A percentile compares a stretch with the other conserved stretches of the same genome.
Evolutionary conservation across 176 grass and related monocot species (phyloP).

Genomic region (Rhynchospora tenuis): DNA sequence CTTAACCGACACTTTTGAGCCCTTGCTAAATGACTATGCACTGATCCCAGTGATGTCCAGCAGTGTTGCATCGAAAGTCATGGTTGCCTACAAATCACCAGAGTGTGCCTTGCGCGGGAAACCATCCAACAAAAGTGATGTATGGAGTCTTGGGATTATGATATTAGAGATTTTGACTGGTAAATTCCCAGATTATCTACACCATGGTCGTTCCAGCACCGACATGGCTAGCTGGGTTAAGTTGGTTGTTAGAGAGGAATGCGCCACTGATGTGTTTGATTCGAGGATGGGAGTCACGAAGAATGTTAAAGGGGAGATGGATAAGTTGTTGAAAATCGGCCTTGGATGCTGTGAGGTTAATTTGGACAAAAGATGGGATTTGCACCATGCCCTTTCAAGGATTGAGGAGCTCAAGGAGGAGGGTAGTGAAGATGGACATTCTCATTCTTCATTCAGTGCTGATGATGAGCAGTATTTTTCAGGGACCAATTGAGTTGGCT

Average conservation of each 20-base stretch:
- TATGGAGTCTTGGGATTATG: constrained; percentile 88
- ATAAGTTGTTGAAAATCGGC: constrained; percentile 72
- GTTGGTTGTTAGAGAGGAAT: constrained; percentile 73
- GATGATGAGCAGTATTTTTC: constrained; percentile 10
- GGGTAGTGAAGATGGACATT: constrained; percentile 26
- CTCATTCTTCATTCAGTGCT: constrained; percentile 11
- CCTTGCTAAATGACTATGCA: constrained; percentile 75
- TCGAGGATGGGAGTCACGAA: constrained; percentile 36
- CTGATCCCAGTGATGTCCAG: constrained; percentile 53
- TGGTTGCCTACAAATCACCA: constrained; percentile 90
- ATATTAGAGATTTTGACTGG: constrained; percentile 76
- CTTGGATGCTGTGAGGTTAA: constrained; percentile 77
- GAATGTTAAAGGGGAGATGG: constrained; percentile 68
- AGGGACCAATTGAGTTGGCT: constrained; percentile 9
- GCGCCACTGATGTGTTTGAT: constrained; percentile 76
- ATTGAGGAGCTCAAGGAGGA: constrained; percentile 65
- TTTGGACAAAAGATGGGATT: constrained; percentile 41
- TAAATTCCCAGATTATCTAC: constrained; percentile 71
- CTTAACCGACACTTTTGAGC: constrained; percentile 43
- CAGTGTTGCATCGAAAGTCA: constrained; percentile 43
- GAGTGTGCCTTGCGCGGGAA: constrained; percentile 44
- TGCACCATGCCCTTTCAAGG: constrained; percentile 37
- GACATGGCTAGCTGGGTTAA: constrained; percentile 81
- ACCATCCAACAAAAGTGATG: constrained; percentile 69
- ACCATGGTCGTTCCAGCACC: constrained; percentile 29